Base-by-base conservation (phyloP, 2,329 filamentous ascomycete species). In the Venturia pyrina region DNA sequence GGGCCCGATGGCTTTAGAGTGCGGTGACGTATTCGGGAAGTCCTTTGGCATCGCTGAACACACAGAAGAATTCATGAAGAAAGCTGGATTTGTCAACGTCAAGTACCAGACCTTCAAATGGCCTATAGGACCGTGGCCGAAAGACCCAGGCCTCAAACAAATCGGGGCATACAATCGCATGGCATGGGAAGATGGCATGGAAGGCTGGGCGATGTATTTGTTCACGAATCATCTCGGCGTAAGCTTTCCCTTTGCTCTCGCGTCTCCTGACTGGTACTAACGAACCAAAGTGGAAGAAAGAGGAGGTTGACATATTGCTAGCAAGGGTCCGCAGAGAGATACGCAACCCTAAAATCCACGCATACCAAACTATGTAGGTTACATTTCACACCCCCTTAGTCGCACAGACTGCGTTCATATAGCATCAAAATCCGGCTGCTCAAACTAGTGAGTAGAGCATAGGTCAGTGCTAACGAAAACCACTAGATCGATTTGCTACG, bases 101-200 rank as follows among this genome's bases (percentile, higher is more conserved):
- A 79, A 75, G 0, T 78, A 83, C 70, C 76, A 75, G 21, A 71
- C 80, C 17, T 81, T 82, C 72, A 80, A 81, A 71, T 75, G 85
- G 6, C 83, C 83, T 1, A 79, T 85, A 44, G 83, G 83, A 1
- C 78, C 79, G 0, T 86, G 84, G 85, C 56, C 65, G 21, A 66
- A 65, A 50, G 65, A 68, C 28, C 28, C 28, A 43, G 53, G 46
- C 17, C 56, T 66, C 3, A 68, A 68, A 62, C 44, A 66, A 32
- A 64, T 68, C 63, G 67, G 67, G 13, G 41, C 56, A 34, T 68
- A 63, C 19, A 68, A 68, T 46, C 59, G 64, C 13, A 34, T 68
- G 41, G 53, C 48, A 28, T 68, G 59, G 60, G 66, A 68, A 37
- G 56, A 68, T 21, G 64, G 64, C n/a, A 64, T 68, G n/a, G 67